phyloP scores from a whole-genome alignment of 495 filamentous ascomycete genomes.

The Apodospora peruviana region DNA sequence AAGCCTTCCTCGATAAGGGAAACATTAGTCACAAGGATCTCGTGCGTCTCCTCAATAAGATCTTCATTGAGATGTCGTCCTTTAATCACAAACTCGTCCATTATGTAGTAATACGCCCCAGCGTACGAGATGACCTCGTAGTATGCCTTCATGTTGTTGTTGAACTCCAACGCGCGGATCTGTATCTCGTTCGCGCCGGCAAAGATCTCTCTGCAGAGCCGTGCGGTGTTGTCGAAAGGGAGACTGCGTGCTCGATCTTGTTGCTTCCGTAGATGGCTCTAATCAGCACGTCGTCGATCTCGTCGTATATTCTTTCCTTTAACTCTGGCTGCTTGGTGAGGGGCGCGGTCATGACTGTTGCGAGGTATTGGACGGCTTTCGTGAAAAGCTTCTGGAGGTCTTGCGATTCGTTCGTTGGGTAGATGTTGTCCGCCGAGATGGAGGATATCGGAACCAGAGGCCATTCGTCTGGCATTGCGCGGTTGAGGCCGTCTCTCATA shows the following conservation, averaged over 20 bases:
- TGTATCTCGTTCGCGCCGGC: too few relatives aligned
- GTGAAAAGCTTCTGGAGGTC: too few relatives aligned
- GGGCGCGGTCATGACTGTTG: too few relatives aligned
- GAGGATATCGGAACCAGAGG: too few relatives aligned
- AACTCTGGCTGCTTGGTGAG: too few relatives aligned
- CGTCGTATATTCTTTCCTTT: too few relatives aligned
- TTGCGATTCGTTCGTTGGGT: too few relatives aligned
- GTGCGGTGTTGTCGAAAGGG: slow-evolving; percentile 9
- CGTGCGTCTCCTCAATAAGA: slow-evolving; percentile 27
- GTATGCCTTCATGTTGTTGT: slow-evolving; percentile 8
- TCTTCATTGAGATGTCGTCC: slow-evolving; percentile 22
- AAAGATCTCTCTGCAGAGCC: slow-evolving; percentile 14
- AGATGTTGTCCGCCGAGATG: too few relatives aligned
- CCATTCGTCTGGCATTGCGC: too few relatives aligned
- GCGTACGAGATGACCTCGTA: slow-evolving; percentile 31
- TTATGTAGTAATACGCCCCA: slow-evolving; percentile 21
- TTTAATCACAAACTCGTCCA: slow-evolving; percentile 11
- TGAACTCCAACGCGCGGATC: too few relatives aligned
- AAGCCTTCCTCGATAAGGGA: slow-evolving; percentile 8
- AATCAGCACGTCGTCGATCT: background rate
- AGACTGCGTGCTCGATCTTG: slow-evolving; percentile 17
- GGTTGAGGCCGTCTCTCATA: too few relatives aligned
- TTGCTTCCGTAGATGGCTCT: slow-evolving; percentile 22
- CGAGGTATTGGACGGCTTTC: too few relatives aligned
- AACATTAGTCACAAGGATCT: slow-evolving; percentile 19